These are phyloP conservation scores for Russula emetica DNA, from an alignment of 768 basidiomycete species.

Conservation along the genomic window DNA sequence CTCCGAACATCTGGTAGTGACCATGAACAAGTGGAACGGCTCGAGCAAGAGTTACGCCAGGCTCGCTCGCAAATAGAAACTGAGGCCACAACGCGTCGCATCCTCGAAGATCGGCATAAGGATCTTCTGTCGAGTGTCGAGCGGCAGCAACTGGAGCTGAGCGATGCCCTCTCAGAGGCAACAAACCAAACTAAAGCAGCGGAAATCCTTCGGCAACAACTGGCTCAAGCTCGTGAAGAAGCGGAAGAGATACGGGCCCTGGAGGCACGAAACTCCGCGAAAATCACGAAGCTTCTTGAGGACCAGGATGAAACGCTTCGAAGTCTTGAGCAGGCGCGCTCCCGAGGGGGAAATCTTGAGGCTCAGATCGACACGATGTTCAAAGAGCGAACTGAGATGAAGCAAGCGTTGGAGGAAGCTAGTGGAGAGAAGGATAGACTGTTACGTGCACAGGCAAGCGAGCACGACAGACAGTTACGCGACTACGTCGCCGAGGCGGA, in stretches of 20 bases:
- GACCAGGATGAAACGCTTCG: constrained; percentile 71
- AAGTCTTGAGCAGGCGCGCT: constrained; percentile 69
- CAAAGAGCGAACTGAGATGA: constrained; percentile 67
- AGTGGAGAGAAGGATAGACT: constrained; percentile 75
- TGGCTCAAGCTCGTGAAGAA: constrained; percentile 55
- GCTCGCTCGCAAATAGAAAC: constrained; percentile 59
- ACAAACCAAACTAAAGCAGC: constrained; percentile 59
- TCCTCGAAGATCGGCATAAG: constrained; percentile 59
- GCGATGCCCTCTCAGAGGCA: constrained; percentile 59
- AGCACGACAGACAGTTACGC: constrained; percentile 61
- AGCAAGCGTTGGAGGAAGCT: constrained; percentile 62
- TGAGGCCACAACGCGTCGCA: constrained; percentile 55
- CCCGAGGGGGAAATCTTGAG: constrained; percentile 70
- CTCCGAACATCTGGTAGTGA: constrained; percentile 45
- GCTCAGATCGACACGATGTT: constrained; percentile 66
- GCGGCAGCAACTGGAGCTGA: constrained; percentile 49
- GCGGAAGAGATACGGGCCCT: constrained; percentile 64
- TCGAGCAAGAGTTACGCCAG: constrained; percentile 64
- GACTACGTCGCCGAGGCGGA: constrained; percentile 93
- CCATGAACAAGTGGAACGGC: constrained; percentile 47
- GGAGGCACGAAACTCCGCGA: constrained; percentile 59
- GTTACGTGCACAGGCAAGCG: constrained; percentile 66
- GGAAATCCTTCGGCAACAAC: constrained; percentile 58
- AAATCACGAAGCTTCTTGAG: constrained; percentile 61
- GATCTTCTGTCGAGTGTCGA: constrained; percentile 56